Conservation (phyloP, 139 green algal species). For the Coelastrella sp. region DNA sequence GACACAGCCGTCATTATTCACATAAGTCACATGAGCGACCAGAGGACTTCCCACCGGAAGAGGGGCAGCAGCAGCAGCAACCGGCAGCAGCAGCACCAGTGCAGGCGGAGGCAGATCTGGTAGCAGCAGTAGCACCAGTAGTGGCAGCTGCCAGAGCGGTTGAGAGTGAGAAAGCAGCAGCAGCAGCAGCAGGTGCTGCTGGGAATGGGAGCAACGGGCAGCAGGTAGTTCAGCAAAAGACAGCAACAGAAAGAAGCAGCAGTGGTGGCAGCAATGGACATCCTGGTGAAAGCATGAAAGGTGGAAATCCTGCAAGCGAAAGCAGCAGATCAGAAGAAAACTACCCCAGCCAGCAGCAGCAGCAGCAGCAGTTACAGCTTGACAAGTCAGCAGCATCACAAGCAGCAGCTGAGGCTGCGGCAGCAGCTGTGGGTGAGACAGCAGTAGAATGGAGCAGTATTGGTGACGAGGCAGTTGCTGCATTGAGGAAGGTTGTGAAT, state of each 20-base stretch:
- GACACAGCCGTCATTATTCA: conserved; percentile 8
- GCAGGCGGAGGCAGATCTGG: conserved; percentile 15
- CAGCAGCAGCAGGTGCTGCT: neutral
- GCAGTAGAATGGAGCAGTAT: conserved; percentile 14
- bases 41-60: conserved; percentile 3
- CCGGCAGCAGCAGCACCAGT: conserved; percentile 21
- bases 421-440: neutral
- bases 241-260: neutral
- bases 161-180: neutral
- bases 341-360: neutral
- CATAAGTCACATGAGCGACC: neutral
- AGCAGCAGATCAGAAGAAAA: conserved; percentile 26
- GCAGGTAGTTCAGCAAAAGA: neutral
- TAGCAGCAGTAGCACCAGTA: conserved; percentile 34
- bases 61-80: conserved; percentile 1
- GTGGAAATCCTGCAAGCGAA: conserved; percentile 24
- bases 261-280: conserved; percentile 9
- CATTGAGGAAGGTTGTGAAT: conserved; percentile 33
- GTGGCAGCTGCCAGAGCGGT: neutral
- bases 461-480: conserved; percentile 23
- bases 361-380: conserved; percentile 32
- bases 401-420: conserved; percentile 9
- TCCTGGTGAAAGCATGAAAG: neutral
- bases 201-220: conserved; percentile 5
- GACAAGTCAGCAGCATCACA: conserved; percentile 19